phyloP scores from a whole-genome alignment of 2,329 filamentous ascomycete genomes.

The Talaromyces sp. region DNA sequence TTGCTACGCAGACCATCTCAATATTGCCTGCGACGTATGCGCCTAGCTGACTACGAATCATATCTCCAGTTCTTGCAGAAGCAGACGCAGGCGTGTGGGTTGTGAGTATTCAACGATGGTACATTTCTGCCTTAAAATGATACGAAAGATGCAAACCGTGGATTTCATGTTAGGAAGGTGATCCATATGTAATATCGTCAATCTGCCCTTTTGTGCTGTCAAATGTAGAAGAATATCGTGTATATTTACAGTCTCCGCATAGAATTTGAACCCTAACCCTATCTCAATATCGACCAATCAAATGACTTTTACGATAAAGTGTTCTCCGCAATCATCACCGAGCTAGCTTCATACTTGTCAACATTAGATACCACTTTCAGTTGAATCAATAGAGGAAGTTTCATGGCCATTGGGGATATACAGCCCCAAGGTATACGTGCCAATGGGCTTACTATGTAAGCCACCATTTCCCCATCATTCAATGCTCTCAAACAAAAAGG shows the following conservation, averaged over 20 bases:
- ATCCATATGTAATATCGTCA: slow-evolving; percentile 1
- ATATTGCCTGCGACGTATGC: no score
- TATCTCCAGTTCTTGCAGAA: no score
- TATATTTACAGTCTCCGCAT: no score
- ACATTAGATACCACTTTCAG: background rate
- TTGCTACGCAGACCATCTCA: no score
- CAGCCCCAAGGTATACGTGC: slow-evolving; percentile 3
- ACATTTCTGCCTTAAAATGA: slow-evolving; percentile 30
- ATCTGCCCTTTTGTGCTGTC: no score
- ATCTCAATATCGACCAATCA: background rate
- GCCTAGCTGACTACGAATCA: no score
- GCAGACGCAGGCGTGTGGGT: slow-evolving; percentile 26
- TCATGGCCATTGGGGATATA: slow-evolving; percentile 8
- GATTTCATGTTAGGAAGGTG: slow-evolving; percentile 22
- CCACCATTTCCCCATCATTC: background rate
- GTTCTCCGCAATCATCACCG: background rate
- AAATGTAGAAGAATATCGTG: no score
- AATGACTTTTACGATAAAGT: background rate
- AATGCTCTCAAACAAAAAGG: background rate
- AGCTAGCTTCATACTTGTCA: background rate
- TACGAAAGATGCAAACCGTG: slow-evolving; percentile 16
- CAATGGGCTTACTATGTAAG: slow-evolving; percentile 19
- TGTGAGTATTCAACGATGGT: slow-evolving; percentile 46
- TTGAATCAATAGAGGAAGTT: background rate
- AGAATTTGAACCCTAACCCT: background rate